Conservation (phyloP, 345 rosid species). For the Corchorus olitorius region DNA sequence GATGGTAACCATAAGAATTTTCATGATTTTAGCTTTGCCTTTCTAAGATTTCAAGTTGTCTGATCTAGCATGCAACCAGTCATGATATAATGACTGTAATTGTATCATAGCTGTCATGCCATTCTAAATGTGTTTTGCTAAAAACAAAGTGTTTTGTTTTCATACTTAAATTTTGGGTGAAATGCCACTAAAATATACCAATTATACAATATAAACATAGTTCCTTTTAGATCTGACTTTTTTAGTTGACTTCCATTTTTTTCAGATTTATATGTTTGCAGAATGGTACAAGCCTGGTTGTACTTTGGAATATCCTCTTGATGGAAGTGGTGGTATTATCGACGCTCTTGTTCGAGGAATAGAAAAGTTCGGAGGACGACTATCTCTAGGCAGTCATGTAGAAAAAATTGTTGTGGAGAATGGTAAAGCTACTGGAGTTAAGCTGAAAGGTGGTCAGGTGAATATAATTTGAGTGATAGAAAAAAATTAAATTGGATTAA, state of each 20-base stretch:
- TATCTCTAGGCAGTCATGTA: conserved; percentile 78
- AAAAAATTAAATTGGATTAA: not conserved
- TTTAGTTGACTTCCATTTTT: conserved; percentile 5
- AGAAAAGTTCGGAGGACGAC: conserved; percentile 76
- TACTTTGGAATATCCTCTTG: conserved; percentile 77
- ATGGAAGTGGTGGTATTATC: conserved; percentile 81
- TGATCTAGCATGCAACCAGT: conserved; percentile 5
- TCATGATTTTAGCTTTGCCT: not conserved
- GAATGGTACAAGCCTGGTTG: conserved; percentile 98
- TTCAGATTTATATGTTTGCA: conserved; percentile 94
- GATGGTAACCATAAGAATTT: conserved; percentile 69
- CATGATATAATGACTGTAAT: not conserved
- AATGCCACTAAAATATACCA: not conserved
- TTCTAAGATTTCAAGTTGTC: conserved; percentile 9
- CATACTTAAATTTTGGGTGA: not conserved
- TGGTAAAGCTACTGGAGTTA: conserved; percentile 76
- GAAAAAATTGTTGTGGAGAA: conserved; percentile 74
- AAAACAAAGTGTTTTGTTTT: not conserved
- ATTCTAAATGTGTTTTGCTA: not conserved
- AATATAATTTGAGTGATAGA: conserved; percentile 27
- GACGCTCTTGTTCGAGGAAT: conserved; percentile 86
- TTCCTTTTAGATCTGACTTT: not conserved
- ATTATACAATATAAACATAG: not conserved
- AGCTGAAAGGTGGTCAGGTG: conserved; percentile 85
- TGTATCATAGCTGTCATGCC: not conserved